Percentiles rank a stretch among this genome's conserved stretches.
These are phyloP conservation scores for Nicotiana undulata DNA, from an alignment of 257 asterid species.

Conservation along the genomic window DNA sequence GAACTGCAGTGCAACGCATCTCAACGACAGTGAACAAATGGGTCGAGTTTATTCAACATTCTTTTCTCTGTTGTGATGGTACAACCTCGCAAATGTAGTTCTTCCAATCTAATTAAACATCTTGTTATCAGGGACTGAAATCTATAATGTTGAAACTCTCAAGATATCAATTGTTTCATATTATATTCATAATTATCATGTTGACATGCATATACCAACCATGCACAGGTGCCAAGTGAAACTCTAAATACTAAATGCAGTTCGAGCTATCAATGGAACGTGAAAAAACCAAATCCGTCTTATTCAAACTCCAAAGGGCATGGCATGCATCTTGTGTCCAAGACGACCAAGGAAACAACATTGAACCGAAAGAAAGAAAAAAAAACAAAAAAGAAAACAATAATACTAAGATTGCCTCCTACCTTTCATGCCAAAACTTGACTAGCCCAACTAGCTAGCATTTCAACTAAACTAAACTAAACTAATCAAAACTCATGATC, in stretches of 20 bases:
- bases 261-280: neutral
- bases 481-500: constrained; percentile 15
- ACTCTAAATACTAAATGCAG: neutral
- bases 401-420: neutral
- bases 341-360: neutral
- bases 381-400: neutral
- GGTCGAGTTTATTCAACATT: no score
- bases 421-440: neutral
- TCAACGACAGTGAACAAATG: no score
- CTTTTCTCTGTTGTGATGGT: no score
- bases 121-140: no score
- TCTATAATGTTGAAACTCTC: no score
- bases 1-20: no score
- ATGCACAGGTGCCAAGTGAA: no score
- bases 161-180: no score
- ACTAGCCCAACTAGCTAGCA: neutral
- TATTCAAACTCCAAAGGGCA: constrained; percentile 1
- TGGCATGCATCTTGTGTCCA: neutral
- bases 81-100: no score
- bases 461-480: neutral
- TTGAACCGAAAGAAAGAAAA: neutral
- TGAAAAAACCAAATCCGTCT: neutral
- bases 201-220: no score
- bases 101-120: no score
- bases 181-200: neutral